Base-by-base conservation (phyloP, 805 yeast species). In the Teunomyces funiuensis region DNA sequence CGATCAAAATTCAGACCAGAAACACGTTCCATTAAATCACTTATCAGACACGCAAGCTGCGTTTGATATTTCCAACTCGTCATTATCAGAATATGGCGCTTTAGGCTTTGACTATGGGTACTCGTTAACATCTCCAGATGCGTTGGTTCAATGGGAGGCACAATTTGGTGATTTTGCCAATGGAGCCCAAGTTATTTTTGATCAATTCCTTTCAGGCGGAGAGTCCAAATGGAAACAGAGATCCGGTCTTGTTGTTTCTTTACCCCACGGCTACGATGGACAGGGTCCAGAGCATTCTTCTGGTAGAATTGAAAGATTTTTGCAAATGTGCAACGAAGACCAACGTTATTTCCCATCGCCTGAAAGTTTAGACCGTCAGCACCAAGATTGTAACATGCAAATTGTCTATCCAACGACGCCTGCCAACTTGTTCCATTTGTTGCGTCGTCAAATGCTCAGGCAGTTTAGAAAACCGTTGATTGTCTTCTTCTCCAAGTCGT, bases 211-310 rank as follows among this genome's bases (percentile, higher is more conserved):
- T 61, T 86, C 97, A 33, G 88, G 90, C 63, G 99, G 95, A 65
- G 99, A 93, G 74, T 80, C 89, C 53, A 93, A 93, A 74, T 93
- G 99, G 99, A 86, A 88, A 65, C 99, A 93, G 78, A 86, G 99
- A 72, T 87, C 97, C 10, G 99, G 99, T 65, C 63, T 93, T 45
- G 96, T 93, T 28, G 72, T 93, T 54, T 87, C 97, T 3, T 78
- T 93, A 69, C 99, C 99, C 44, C 99, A 93, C 66, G 99, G 99
- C 73, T 93, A 90, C 67, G 99, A 93, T 66, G 99, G 99, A 53
- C 99, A 93, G 76, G 99, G 99, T 60, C 98, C 99, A 52, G 99
- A 93, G 76, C 99, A 93, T 73, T 93, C 98, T 18, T 87, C 96
- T 42, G 98, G 96, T 59, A 85, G 98, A 78, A 70, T 93, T 41